phyloP scores from a whole-genome alignment of 169 alveolate genomes.

The Toxoplasma gondii region DNA sequence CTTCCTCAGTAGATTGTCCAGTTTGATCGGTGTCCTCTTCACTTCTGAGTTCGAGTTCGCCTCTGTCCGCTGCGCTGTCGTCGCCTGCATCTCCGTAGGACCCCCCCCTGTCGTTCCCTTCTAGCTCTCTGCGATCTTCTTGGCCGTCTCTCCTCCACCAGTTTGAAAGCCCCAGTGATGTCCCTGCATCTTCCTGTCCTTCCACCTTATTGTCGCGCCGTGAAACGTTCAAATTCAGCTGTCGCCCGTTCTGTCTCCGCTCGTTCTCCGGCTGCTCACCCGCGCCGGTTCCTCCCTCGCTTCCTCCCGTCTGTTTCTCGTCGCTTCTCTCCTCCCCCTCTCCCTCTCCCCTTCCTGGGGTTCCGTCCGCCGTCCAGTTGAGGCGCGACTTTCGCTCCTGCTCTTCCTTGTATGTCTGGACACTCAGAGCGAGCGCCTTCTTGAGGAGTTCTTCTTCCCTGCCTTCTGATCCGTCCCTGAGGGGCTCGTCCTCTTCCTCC shows the following conservation, averaged over 20 bases:
- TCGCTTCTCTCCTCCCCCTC: neutral
- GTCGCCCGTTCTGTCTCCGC: too few relatives aligned
- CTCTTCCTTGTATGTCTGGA: constrained; percentile 25
- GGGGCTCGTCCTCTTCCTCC: neutral
- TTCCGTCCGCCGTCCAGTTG: neutral
- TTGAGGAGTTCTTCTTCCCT: neutral
- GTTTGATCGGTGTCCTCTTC: neutral
- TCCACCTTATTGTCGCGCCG: too few relatives aligned
- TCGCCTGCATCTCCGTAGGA: neutral
- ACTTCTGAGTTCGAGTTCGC: neutral
- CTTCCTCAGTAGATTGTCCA: neutral
- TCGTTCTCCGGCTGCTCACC: neutral
- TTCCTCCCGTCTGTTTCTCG: neutral
- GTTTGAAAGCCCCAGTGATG: neutral
- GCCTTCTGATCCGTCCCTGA: neutral
- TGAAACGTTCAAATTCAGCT: too few relatives aligned
- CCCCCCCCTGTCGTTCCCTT: neutral
- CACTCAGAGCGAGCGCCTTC: constrained; percentile 34
- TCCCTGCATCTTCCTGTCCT: neutral
- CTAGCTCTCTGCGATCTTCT: neutral
- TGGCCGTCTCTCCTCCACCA: neutral
- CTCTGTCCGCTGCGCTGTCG: neutral
- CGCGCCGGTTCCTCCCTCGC: neutral
- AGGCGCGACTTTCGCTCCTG: neutral
- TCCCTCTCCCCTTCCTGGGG: neutral